Base-by-base conservation (phyloP, 805 yeast genomes). In the Candida orba region DNA sequence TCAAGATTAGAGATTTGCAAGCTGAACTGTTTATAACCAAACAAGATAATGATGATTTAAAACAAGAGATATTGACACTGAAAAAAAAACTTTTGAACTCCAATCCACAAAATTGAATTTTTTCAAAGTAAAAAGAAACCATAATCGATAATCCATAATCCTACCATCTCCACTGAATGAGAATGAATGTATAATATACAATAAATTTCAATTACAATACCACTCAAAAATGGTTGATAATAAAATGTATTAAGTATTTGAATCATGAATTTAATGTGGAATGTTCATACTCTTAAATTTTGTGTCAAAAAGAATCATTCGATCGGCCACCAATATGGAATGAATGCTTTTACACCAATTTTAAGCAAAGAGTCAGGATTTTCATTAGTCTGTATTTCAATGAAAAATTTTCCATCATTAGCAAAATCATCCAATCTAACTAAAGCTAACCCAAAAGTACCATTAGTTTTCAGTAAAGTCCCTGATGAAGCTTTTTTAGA, bases 21-120 rank as follows among this genome's bases (percentile, higher is more conserved):
- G 95, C 95, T 4, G 95, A 87, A 59, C 68, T 88, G 51, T 83
- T 75, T 54, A 84, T 88, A 44, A 73, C 83, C 51, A 80, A 79
- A 54, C 91, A 87, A 63, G 96, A 88, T 63, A 74, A 95, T 51
- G 93, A 88, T 57, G 84, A 81, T 53, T 67, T 85, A 60, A 81
- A 78, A 56, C 83, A 78, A 20, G 79, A 72, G 46, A 75, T 80
- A 14, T 58, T 77, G 29, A 53, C 68, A 0, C 65, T 82, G 58
- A 81, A 82, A 63, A 83, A 82, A 59, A 76, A 75, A 52, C 62
- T 82, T 46, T 61, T 58, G 40, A 52, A 46, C 14, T 12, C 29
- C 8, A 27, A 27, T 27, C 6, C 13, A 27, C 29, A 27, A 10
- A 12, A 9, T 10, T 27, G 13, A 27, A 10, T 20, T 20, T 20